These are phyloP conservation scores for Emmonsiellopsis sp. DNA, from an alignment of 2,329 filamentous ascomycete species.

Conservation along the genomic window DNA sequence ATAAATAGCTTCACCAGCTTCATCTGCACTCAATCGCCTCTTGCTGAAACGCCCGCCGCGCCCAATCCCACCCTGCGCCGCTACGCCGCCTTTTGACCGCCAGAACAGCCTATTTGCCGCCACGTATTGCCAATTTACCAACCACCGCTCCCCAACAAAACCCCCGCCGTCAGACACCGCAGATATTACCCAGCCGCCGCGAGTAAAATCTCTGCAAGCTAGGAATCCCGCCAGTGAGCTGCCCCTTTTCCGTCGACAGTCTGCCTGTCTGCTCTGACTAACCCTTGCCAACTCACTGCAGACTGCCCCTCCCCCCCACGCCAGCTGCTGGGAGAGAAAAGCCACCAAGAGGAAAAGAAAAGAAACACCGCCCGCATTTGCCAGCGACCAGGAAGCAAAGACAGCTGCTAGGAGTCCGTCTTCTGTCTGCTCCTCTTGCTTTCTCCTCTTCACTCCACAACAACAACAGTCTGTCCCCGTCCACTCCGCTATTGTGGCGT, in stretches of 20 bases:
- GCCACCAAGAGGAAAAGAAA: not conserved
- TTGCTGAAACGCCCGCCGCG: not conserved
- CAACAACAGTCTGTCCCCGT: not conserved
- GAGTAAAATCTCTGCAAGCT: too few species aligned
- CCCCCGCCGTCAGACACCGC: too few species aligned
- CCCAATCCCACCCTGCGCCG: not conserved
- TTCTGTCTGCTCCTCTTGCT: slow-evolving; percentile 7
- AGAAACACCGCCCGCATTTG: not conserved
- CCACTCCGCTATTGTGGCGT: not conserved
- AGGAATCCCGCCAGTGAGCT: too few species aligned
- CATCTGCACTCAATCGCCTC: not conserved
- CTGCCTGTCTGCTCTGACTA: too few species aligned
- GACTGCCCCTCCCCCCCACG: too few species aligned
- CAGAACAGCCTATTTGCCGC: not conserved
- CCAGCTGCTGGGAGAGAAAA: not conserved
- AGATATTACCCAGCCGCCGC: too few species aligned
- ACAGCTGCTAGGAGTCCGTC: slow-evolving; percentile 8
- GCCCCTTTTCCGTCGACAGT: too few species aligned
- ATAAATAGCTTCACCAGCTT: too few species aligned
- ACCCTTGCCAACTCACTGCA: too few species aligned
- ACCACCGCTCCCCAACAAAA: not conserved
- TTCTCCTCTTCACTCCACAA: slow-evolving; percentile 11
- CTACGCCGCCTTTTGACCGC: not conserved
- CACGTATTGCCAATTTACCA: not conserved
- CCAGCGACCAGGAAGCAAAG: not conserved